phyloP scores from a whole-genome alignment of 306 rosid genomes.

The Quercus ilex region DNA sequence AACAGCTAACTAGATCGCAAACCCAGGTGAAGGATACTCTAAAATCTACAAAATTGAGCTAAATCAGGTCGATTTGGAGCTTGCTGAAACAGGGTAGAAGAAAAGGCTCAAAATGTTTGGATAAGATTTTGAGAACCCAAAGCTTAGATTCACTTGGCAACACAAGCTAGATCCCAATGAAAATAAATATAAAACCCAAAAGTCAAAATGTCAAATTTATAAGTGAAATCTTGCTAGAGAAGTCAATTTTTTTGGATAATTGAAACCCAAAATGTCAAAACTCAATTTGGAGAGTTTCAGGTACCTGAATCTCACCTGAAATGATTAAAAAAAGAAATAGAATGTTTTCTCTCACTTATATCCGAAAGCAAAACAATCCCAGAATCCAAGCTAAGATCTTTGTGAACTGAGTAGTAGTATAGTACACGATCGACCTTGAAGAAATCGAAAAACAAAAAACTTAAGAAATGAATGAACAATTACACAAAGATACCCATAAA shows the following conservation, averaged over 20 bases:
- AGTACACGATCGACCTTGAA: neutral
- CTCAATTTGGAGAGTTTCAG: neutral
- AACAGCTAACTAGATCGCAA: neutral
- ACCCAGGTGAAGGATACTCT: too few species aligned
- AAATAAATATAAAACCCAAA: neutral
- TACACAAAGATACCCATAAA: neutral
- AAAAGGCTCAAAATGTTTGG: neutral
- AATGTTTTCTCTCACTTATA: constrained; percentile 16
- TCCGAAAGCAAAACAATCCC: constrained; percentile 1
- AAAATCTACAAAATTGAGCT: too few species aligned
- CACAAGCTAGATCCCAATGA: neutral
- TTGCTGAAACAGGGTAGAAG: neutral
- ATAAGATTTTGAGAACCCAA: constrained; percentile 11
- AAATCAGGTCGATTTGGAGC: neutral
- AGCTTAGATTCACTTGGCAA: neutral
- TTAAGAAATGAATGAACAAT: neutral
- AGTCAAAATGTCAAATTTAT: neutral
- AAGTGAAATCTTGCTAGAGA: neutral
- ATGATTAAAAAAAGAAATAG: neutral
- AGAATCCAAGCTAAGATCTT: constrained; percentile 27
- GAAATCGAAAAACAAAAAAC: constrained; percentile 2
- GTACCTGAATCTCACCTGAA: constrained; percentile 40
- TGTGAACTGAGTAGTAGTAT: neutral
- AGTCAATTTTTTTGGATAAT: too few species aligned
- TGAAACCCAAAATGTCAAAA: too few species aligned